Base-by-base conservation (phyloP, 352 stramenopile species). In the Nothophytophthora sp. region DNA sequence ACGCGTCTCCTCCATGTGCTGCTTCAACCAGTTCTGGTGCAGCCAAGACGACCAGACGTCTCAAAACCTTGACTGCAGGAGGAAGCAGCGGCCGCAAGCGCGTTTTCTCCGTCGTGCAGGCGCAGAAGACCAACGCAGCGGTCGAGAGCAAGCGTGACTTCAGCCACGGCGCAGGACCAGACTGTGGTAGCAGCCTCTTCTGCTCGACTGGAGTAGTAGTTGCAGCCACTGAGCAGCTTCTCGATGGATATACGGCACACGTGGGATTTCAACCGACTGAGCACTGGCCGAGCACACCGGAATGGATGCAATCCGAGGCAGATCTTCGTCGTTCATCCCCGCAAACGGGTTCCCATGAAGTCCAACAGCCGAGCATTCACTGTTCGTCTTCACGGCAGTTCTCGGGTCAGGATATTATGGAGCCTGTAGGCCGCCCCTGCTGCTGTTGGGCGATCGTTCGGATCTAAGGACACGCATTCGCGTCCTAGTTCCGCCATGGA, bases 211-310 rank as follows among this genome's bases (percentile, higher is more conserved):
- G 71, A 83, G 38, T 30, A 86, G 47, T 76, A 90, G n/a, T n/a
- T n/a, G n/a, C n/a, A 86, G 44, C 57, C 88, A 13, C 58, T 84
- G 40, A 84, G 76, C 38, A 76, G 76, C 27, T 82, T 88, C 34
- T 68, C 75, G n/a, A 73, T 90, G 33, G 76, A 88, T 13, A 67
- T 84, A 25, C 74, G 73, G 0, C 63, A 87, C 45, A 77, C 76
- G 37, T 90, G 79, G 79, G 67, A n/a, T n/a, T n/a, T n/a, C n/a
- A n/a, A n/a, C n/a, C n/a, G n/a, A n/a, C n/a, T n/a, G n/a, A n/a
- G n/a, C n/a, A n/a, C n/a, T n/a, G n/a, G n/a, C n/a, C n/a, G n/a
- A n/a, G n/a, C n/a, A n/a, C n/a, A n/a, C n/a, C n/a, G n/a, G n/a
- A n/a, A n/a, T n/a, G n/a, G n/a, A n/a, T n/a, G n/a, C n/a, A n/a